Evolutionary conservation across 306 rosid genomes (phyloP), one percentile per base, ranked within the genome.

Genomic region (Cicer arietinum): DNA sequence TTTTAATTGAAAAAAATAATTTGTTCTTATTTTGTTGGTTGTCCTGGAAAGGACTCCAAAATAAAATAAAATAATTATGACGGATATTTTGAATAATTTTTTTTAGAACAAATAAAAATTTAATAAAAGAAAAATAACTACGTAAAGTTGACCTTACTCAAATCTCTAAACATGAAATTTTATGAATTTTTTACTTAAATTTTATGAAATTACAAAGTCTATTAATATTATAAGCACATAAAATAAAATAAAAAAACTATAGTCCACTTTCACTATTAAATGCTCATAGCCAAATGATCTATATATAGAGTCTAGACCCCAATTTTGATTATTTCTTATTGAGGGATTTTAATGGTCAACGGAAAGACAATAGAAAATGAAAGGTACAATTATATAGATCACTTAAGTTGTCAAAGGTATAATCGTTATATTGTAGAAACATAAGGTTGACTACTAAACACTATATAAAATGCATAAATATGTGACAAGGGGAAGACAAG

Each of bases 381-480:
- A 35, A 40, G 62, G 14, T 46, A 7, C 16, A 7, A 47, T 10
- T 2, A 18, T 9, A 8, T n/a, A 84, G 87, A 53, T 76, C 82
- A 41, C 65, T 70, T 40, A 25, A 53, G 65, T 74, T 67, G 60
- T 18, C 8, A 37, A 43, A 43, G 86, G 88, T 73, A 75, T 44
- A 71, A 68, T 60, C 44, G 89, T 81, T 79, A 88, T 83, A 79
- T 77, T 46, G 69, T 7, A 54, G 40, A 74, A 76, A 48, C 6
- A 18, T 1, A 35, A 75, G 88, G 89, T 84, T 46, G 1, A 16
- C 70, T 75, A 5, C 64, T 8, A 9, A 74, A 58, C 80, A 67
- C 0, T 25, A 25, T 25, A 39, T 69, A 10, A 7, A 54, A 48
- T 77, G 48, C 62, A 88, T 86, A 88, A 88, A 77, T 77, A 86